These are phyloP conservation scores for Dioszegia aurantiaca DNA, from an alignment of 768 basidiomycete genomes.

Conservation along the genomic window DNA sequence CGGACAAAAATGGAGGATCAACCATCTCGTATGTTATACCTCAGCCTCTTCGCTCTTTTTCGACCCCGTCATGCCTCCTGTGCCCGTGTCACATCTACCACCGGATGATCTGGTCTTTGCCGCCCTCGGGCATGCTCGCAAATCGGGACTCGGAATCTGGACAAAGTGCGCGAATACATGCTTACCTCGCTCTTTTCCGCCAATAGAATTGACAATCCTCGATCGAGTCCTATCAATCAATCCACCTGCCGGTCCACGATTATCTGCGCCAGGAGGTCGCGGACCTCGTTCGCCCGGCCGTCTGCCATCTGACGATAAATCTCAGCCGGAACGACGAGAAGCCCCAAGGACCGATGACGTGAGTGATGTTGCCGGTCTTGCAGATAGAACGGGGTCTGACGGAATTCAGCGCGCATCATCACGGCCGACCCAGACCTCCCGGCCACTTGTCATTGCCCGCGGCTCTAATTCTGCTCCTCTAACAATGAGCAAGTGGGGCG, in stretches of 20 bases:
- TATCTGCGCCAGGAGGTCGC: neutral
- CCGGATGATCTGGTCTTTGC: no score
- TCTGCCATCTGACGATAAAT: neutral
- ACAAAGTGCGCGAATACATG: neutral
- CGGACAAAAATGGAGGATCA: conserved; percentile 8
- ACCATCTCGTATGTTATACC: conserved; percentile 10
- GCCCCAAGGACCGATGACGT: neutral
- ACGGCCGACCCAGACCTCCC: no score
- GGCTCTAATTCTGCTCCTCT: neutral
- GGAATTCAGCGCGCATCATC: no score
- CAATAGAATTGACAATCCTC: neutral
- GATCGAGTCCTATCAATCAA: neutral
- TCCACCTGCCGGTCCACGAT: conserved; percentile 9
- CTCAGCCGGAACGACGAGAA: neutral
- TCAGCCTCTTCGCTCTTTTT: conserved; percentile 7
- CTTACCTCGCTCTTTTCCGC: conserved; percentile 10
- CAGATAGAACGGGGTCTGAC: neutral
- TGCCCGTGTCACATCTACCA: no score
- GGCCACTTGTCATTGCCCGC: no score
- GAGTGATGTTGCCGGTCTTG: neutral
- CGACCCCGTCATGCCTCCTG: neutral
- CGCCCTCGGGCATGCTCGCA: no score
- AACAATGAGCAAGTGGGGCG: neutral
- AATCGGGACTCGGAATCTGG: neutral
- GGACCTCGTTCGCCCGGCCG: neutral